phyloP scores from a whole-genome alignment of 2,329 filamentous ascomycete genomes.

The Botryotinia narcissicola region DNA sequence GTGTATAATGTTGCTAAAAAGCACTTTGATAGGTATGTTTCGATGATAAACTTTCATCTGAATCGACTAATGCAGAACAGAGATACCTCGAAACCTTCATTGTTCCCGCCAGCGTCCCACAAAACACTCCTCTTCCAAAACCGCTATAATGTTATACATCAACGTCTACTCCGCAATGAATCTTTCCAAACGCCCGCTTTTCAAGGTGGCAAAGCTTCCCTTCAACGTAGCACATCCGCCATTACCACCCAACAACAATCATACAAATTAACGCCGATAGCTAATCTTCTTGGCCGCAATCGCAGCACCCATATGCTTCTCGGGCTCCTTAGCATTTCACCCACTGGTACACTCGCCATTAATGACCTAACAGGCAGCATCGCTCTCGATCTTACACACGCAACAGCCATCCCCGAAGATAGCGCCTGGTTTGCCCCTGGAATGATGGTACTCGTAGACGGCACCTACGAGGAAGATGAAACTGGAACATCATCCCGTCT shows the following conservation, averaged over 20 bases:
- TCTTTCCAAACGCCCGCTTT: slow-evolving; percentile 84
- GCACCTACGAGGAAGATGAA: slow-evolving; percentile 94
- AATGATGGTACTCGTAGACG: slow-evolving; percentile 93
- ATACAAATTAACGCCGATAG: slow-evolving; percentile 86
- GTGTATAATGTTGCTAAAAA: slow-evolving; percentile 78
- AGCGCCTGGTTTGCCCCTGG: slow-evolving; percentile 92
- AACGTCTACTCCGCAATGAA: slow-evolving; percentile 88
- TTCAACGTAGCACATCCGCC: slow-evolving; percentile 58
- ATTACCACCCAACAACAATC: slow-evolving; percentile 56
- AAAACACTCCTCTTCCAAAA: slow-evolving; percentile 87
- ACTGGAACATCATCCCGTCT: slow-evolving; percentile 66
- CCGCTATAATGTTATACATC: slow-evolving; percentile 87
- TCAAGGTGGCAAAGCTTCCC: slow-evolving; percentile 54
- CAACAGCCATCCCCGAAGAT: slow-evolving; percentile 77
- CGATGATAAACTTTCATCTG: slow-evolving; percentile 30
- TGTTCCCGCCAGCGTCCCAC: slow-evolving; percentile 74
- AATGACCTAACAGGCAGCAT: slow-evolving; percentile 89
- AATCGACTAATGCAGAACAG: slow-evolving; percentile 40
- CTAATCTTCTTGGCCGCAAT: slow-evolving; percentile 72
- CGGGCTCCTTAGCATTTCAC: slow-evolving; percentile 76
- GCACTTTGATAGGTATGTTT: slow-evolving; percentile 76
- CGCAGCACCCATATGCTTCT: slow-evolving; percentile 83
- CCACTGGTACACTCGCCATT: slow-evolving; percentile 77
- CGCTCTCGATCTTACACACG: slow-evolving; percentile 75
- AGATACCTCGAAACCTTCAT: slow-evolving; percentile 60